Conservation (phyloP, 805 yeast species). For the Metschnikowia baotianmanensis region DNA sequence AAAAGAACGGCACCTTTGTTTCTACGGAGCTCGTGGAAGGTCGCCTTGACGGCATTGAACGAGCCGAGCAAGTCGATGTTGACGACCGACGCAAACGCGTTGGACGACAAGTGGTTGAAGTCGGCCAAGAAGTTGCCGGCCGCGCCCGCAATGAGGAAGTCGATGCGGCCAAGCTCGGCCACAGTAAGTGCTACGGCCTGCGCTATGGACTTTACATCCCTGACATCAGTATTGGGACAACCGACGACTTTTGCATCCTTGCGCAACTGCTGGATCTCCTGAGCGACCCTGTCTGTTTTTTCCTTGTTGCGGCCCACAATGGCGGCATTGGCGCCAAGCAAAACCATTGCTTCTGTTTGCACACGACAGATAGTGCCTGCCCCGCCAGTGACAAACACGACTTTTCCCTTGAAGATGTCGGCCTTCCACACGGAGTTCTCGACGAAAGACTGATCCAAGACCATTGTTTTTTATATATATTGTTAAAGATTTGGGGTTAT, state of each 20-base stretch:
- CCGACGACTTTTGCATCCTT: slow-evolving; percentile 26
- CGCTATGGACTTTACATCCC: slow-evolving; percentile 24
- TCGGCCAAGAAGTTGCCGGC: slow-evolving; percentile 44
- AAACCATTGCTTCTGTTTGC: slow-evolving; percentile 29
- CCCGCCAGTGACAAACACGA: slow-evolving; percentile 32
- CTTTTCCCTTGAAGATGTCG: slow-evolving; percentile 28
- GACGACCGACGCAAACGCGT: slow-evolving; percentile 41
- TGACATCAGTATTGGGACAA: slow-evolving; percentile 24
- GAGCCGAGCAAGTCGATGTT: slow-evolving; percentile 42
- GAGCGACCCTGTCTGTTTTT: slow-evolving; percentile 26
- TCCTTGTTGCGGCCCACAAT: slow-evolving; percentile 27
- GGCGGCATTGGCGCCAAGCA: slow-evolving; percentile 30
- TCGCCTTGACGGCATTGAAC: slow-evolving; percentile 41
- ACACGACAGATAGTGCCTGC: slow-evolving; percentile 31
- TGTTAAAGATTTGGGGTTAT: too few species aligned
- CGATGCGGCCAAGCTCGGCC: slow-evolving; percentile 39
- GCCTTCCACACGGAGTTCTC: slow-evolving; percentile 24
- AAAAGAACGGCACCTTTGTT: slow-evolving; percentile 38
- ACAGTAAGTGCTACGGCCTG: slow-evolving; percentile 25
- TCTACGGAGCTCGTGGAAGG: slow-evolving; percentile 35
- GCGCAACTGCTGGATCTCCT: slow-evolving; percentile 23
- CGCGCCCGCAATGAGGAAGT: slow-evolving; percentile 45
- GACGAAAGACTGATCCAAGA: slow-evolving; percentile 21
- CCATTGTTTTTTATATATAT: slow-evolving; percentile 10
- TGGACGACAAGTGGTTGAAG: slow-evolving; percentile 42